These are phyloP conservation scores for Ensete ventricosum DNA, from an alignment of 176 grass and related monocot genomes.

Conservation along the genomic window DNA sequence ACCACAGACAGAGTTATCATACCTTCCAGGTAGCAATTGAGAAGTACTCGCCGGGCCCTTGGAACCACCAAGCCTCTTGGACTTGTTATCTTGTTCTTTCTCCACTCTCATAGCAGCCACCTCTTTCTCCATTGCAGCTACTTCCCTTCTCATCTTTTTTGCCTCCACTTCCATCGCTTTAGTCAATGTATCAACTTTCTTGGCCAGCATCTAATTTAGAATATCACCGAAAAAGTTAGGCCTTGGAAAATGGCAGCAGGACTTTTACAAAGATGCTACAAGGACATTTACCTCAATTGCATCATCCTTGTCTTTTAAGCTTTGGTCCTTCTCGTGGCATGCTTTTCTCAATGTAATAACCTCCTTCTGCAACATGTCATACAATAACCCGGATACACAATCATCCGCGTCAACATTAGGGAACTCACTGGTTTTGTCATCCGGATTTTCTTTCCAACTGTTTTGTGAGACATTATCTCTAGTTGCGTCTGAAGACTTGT, in stretches of 20 bases:
- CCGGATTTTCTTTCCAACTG: conserved; percentile 26
- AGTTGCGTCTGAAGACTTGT: conserved; percentile 50
- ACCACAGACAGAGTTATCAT: background rate
- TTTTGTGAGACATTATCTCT: conserved; percentile 48
- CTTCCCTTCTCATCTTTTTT: conserved; percentile 88
- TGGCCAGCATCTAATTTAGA: conserved; percentile 66
- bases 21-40: conserved; percentile 61
- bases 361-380: conserved; percentile 95
- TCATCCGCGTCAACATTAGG: conserved; percentile 42
- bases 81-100: conserved; percentile 71
- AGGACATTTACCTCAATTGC: conserved; percentile 57
- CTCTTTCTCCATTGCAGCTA: conserved; percentile 86
- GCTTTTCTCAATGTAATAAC: conserved; percentile 76
- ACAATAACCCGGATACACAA: conserved; percentile 66
- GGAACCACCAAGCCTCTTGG: conserved; percentile 50
- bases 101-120: conserved; percentile 52
- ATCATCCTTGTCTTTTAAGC: conserved; percentile 91
- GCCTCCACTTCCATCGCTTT: conserved; percentile 88
- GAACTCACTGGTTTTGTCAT: conserved; percentile 47
- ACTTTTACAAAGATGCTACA: background rate
- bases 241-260: background rate
- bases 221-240: conserved; percentile 3
- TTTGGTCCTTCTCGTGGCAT: conserved; percentile 86
- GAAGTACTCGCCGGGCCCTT: conserved; percentile 40
- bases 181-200: conserved; percentile 93